phyloP scores from a whole-genome alignment of 2,329 filamentous ascomycete genomes.

The Tolypocladium guangdongense region DNA sequence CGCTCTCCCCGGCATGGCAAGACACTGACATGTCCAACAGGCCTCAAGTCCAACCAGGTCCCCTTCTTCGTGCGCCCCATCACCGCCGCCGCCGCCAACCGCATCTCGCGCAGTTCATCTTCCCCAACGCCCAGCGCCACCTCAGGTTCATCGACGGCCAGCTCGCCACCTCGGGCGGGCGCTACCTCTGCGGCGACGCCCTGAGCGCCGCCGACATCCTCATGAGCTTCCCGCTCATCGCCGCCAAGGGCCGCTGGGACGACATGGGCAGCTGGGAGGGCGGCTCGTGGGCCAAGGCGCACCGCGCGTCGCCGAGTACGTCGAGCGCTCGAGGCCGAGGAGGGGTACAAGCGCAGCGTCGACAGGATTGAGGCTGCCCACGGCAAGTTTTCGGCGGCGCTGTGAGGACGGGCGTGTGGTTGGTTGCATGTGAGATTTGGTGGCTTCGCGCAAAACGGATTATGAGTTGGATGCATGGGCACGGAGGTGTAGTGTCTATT shows the following conservation, averaged over 20 bases:
- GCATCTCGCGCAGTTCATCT: conserved; percentile 28
- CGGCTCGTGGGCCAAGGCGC: conserved; percentile 25
- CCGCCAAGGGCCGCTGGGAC: conserved; percentile 27
- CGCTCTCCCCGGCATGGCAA: too few relatives aligned
- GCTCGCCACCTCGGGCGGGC: conserved; percentile 31
- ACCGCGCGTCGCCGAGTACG: conserved; percentile 37
- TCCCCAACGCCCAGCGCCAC: conserved; percentile 37
- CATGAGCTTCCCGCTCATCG: conserved; percentile 41
- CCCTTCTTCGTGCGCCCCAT: conserved; percentile 45
- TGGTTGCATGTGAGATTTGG: too few relatives aligned
- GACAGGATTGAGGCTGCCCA: conserved; percentile 40
- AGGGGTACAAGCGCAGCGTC: conserved; percentile 36
- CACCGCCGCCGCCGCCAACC: conserved; percentile 31
- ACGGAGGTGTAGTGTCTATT: neutral
- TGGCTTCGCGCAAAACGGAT: neutral
- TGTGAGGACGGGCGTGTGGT: conserved; percentile 2
- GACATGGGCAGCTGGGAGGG: conserved; percentile 30
- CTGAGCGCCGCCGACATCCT: conserved; percentile 44
- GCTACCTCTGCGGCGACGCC: conserved; percentile 37
- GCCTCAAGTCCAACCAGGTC: conserved; percentile 31
- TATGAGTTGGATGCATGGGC: neutral
- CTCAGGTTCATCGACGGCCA: conserved; percentile 39
- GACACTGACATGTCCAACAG: conserved; percentile 12
- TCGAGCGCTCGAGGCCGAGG: conserved; percentile 30
- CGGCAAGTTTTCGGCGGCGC: conserved; percentile 19